Evolutionary conservation across 495 filamentous ascomycete genomes (phyloP).

Genomic region (Aspergillus funiculosus): DNA sequence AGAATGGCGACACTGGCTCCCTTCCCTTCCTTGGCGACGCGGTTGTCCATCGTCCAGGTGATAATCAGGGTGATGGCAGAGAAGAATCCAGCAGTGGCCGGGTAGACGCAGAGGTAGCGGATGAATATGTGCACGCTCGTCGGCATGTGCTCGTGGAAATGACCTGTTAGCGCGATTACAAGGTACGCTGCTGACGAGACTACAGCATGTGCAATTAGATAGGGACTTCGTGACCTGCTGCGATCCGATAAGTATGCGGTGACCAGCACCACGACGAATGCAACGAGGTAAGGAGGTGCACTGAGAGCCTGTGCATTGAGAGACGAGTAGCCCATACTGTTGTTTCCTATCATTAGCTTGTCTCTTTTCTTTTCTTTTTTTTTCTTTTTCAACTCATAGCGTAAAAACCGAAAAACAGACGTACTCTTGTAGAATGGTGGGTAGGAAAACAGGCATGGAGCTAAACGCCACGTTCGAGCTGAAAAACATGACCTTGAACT

Average conservation of each 20-base stretch:
- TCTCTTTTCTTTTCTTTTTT: too few relatives aligned
- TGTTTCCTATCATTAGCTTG: too few relatives aligned
- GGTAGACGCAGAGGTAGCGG: slow-evolving; percentile 54
- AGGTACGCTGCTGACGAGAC: slow-evolving; percentile 58
- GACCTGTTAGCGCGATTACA: slow-evolving; percentile 43
- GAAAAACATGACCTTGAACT: slow-evolving; percentile 48
- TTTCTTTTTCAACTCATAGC: background rate
- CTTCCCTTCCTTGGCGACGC: slow-evolving; percentile 47
- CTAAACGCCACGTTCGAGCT: slow-evolving; percentile 55
- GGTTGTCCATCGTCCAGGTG: slow-evolving; percentile 62
- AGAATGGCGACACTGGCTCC: slow-evolving; percentile 54
- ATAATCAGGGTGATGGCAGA: slow-evolving; percentile 57
- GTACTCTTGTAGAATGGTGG: slow-evolving; percentile 53
- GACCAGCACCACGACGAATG: slow-evolving; percentile 45
- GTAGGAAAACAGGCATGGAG: slow-evolving; percentile 54
- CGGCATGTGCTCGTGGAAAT: slow-evolving; percentile 34
- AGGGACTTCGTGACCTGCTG: slow-evolving; percentile 41
- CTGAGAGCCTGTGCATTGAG: slow-evolving; percentile 49
- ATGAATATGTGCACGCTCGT: slow-evolving; percentile 28
- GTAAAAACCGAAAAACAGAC: slow-evolving; percentile 11
- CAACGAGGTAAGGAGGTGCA: slow-evolving; percentile 52
- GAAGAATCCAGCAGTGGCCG: slow-evolving; percentile 56
- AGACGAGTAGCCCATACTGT: slow-evolving; percentile 46
- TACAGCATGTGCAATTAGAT: slow-evolving; percentile 45
- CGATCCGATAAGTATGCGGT: slow-evolving; percentile 50